Conservation (phyloP, 78 protist species). For the slime mould (Dictyostelium discoideum) region DNA sequence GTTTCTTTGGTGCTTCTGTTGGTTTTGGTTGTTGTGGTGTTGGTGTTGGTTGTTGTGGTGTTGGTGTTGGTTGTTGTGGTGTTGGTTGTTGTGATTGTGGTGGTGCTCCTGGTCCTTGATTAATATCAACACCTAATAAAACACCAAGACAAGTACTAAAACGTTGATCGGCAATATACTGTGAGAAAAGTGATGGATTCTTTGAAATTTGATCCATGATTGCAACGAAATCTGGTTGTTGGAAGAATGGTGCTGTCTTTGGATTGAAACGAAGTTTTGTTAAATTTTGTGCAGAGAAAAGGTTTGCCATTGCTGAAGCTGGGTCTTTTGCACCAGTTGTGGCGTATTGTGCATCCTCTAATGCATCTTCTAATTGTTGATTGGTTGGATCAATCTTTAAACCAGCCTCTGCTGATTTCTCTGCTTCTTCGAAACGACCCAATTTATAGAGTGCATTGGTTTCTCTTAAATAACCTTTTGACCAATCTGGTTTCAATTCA, state of each 20-base stretch:
- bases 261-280: conserved; percentile 51
- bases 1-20: neutral
- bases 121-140: conserved; percentile 71
- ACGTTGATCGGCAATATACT: conserved; percentile 65
- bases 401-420: conserved; percentile 82
- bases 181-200: conserved; percentile 1
- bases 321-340: neutral
- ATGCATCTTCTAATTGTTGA: conserved; percentile 15
- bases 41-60: conserved; percentile 8
- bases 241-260: conserved; percentile 61
- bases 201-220: conserved; percentile 28
- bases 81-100: neutral
- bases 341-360: conserved; percentile 41
- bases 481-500: conserved; percentile 90
- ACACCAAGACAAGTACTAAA: conserved; percentile 63
- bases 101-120: neutral
- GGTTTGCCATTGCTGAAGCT: neutral
- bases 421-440: conserved; percentile 79
- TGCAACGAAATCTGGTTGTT: conserved; percentile 76
- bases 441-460: conserved; percentile 85
- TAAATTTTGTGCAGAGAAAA: conserved; percentile 15
- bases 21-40: conserved; percentile 6
- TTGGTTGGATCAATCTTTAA: conserved; percentile 79
- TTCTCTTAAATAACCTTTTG: conserved; percentile 94
- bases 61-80: neutral